Evolutionary conservation across 2,329 filamentous ascomycete genomes (phyloP), one percentile per base, ranked within the genome.

Genomic region (Fusarium humuli): DNA sequence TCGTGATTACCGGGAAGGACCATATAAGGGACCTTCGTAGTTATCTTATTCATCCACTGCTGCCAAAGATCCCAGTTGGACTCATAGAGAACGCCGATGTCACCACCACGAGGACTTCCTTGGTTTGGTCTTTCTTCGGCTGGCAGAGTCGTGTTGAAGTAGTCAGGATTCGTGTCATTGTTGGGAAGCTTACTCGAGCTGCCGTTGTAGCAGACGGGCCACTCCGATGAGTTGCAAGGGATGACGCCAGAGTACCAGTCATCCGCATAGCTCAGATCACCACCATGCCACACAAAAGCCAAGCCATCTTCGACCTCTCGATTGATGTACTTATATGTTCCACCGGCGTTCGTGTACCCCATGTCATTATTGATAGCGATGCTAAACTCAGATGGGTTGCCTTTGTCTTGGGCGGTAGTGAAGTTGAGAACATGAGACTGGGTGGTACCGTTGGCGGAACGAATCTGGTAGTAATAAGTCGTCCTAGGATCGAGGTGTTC

Each of bases 21-120:
- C 0, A 61, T 59, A 0, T 59, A 61, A 0, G 58, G 58, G 6
- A 61, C 20, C 8, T 44, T 59, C 1, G 7, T 29, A 0, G 58
- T 61, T 6, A 61, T 59, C 0, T 20, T 37, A 1, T 61, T 61
- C 34, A 61, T 58, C 54, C 58, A 59, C 22, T 61, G 58, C 6
- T 61, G 58, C 58, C 58, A 61, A 4, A 61, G 54, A 20, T 59
- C 58, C 58, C 58, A 61, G 5, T 61, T 61, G 1, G 54, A 59
- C 6, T 59, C 58, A 1, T 61, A 61, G 9, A 61, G 58, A 4
- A 61, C 58, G 0, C 54, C 27, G 0, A 49, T 3, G 0, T 61
- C 58, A 6, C 58, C 58, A 0, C 54, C 54, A 7, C 58, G 58
- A 23, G 58, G 58, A 3, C 58, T 59, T 0, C 58, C 58, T 22